Evolutionary conservation across 148 eudicot species (phyloP).

Genomic region (Nepenthes gracilis): DNA sequence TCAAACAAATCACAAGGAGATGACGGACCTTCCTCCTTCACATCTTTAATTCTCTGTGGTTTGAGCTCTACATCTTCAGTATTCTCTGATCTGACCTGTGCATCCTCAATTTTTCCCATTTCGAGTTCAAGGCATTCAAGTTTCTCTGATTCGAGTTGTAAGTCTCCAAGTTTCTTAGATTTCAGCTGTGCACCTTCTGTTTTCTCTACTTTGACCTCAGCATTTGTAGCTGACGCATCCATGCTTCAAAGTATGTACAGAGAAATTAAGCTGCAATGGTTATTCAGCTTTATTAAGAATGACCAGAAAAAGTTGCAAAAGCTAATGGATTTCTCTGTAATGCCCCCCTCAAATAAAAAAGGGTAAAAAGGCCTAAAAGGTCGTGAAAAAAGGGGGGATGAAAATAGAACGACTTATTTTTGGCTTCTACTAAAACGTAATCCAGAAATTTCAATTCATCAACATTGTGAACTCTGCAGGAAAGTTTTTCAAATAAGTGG

Average conservation of each 20-base stretch:
- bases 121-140: not conserved
- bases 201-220: slow-evolving; percentile 13
- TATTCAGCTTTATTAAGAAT: too few relatives aligned
- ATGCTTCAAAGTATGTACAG: slow-evolving; percentile 16
- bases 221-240: slow-evolving; percentile 46
- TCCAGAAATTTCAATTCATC: too few relatives aligned
- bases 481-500: too few relatives aligned
- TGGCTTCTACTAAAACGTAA: too few relatives aligned
- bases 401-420: too few relatives aligned
- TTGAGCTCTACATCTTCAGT: slow-evolving; percentile 37
- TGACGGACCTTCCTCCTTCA: slow-evolving; percentile 31
- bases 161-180: slow-evolving; percentile 46
- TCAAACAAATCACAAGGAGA: slow-evolving; percentile 64
- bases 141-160: slow-evolving; percentile 15
- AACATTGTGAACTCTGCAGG: too few relatives aligned
- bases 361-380: too few relatives aligned
- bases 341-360: too few relatives aligned
- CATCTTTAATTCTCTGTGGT: slow-evolving; percentile 54
- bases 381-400: too few relatives aligned
- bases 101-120: not conserved
- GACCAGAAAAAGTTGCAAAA: too few relatives aligned
- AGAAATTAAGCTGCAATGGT: not conserved
- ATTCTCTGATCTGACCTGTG: slow-evolving; percentile 10
- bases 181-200: slow-evolving; percentile 6
- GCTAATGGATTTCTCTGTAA: too few relatives aligned